Base-by-base conservation (phyloP, 108 stramenopile genomes). In the Licmophora abbreviata region DNA sequence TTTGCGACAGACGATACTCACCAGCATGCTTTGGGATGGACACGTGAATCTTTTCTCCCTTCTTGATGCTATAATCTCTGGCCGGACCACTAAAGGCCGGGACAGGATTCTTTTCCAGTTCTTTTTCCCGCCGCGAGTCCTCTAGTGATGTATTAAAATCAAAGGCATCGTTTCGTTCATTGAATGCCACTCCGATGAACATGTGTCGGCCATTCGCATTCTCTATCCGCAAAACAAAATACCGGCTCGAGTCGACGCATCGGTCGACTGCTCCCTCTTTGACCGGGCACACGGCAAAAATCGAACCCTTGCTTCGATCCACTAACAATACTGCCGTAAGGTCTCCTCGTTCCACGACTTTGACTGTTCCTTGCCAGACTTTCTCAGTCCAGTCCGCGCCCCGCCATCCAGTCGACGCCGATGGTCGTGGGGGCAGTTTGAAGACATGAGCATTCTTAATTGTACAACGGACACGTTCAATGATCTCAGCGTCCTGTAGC, bases 171-270 rank as follows among this genome's bases (percentile, higher is more conserved):
- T 95, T 95, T 47, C 97, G 71, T 51, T 96, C 94, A 64, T 97
- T 94, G 66, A 97, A 97, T 6, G 97, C 97, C 63, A 97, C 50
- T 4, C 97, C 97, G 36, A 97, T 85, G 73, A 92, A 97, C 79
- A 95, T 93, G 62, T 96, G 93, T 24, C 90, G 41, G 4, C 95
- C 97, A 56, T 81, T 77, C 1, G 77, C 86, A 73, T 94, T 97
- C 54, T 91, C 84, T 71, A 97, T 91, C 46, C 85, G 48, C 21
- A 95, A 61, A 0, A 95, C 94, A 69, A 95, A 95, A 57, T 95
- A 95, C 8, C 94, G 64, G 37, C 78, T 80, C 24, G 83, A 85
- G 52, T 95, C 94, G 8, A 89, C 69, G 56, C 87, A 90, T 27
- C 89, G 71, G 65, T 95, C 90, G 8, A 95, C 91, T 0, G 88